Conservation (phyloP, 1,139 yeast genomes). For the Saccharomyces hybrid region DNA sequence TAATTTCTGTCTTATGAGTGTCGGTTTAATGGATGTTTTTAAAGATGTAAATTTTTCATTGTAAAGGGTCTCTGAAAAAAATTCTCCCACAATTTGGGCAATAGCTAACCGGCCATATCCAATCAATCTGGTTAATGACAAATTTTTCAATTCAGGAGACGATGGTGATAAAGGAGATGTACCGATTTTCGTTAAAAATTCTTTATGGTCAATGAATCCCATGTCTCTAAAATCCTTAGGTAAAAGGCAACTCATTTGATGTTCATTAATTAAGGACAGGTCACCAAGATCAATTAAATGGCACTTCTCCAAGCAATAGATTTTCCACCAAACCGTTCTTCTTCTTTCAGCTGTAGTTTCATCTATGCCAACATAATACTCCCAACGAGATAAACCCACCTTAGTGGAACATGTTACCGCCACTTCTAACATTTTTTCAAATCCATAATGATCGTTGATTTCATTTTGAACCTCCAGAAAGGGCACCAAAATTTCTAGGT, state of each 20-base stretch:
- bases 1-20: constrained; percentile 12
- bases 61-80: constrained; percentile 19
- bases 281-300: background rate
- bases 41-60: constrained; percentile 25
- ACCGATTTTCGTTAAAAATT: constrained; percentile 16
- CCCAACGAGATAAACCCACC: constrained; percentile 15
- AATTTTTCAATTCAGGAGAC: constrained; percentile 8
- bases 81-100: constrained; percentile 16
- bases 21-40: constrained; percentile 21
- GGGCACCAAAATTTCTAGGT: background rate
- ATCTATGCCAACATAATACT: constrained; percentile 14
- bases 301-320: constrained; percentile 9
- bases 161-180: background rate
- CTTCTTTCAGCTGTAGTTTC: constrained; percentile 14
- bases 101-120: constrained; percentile 21
- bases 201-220: constrained; percentile 6
- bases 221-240: background rate
- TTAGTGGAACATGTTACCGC: background rate
- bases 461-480: background rate
- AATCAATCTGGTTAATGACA: constrained; percentile 11
- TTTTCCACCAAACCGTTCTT: constrained; percentile 14
- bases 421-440: background rate
- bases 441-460: background rate
- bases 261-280: background rate
- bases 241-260: background rate